Conservation (phyloP, 208 protist species). For the Crithidia acanthocephali region DNA sequence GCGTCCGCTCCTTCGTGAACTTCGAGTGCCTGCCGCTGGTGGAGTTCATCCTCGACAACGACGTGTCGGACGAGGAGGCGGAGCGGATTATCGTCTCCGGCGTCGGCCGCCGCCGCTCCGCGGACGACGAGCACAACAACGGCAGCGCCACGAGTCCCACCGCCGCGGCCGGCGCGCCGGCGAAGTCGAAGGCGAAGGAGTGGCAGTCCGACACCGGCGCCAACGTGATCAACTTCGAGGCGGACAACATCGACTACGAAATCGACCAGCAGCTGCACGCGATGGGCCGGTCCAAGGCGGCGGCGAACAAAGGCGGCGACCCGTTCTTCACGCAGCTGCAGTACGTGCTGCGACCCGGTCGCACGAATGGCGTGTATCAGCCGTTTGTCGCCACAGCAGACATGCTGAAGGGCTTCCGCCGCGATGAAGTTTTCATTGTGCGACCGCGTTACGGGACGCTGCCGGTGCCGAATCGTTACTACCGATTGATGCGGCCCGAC, state of each 20-base stretch:
- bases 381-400: conserved; percentile 84
- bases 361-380: conserved; percentile 74
- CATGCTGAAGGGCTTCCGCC: conserved; percentile 79
- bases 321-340: conserved; percentile 91
- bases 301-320: conserved; percentile 76
- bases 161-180: not conserved
- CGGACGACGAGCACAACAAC: conserved; percentile 27
- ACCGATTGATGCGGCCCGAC: conserved; percentile 83
- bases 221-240: conserved; percentile 90
- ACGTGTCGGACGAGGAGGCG: conserved; percentile 88
- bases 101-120: conserved; percentile 43
- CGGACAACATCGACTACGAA: conserved; percentile 89
- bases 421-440: conserved; percentile 91
- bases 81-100: conserved; percentile 80
- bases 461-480: conserved; percentile 88
- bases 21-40: conserved; percentile 95
- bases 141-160: not conserved
- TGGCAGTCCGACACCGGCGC: conserved; percentile 72
- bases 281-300: conserved; percentile 68
- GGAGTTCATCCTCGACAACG: conserved; percentile 91
- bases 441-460: conserved; percentile 66
- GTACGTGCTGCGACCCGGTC: conserved; percentile 75
- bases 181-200: conserved; percentile 27
- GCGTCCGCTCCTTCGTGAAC: conserved; percentile 91
- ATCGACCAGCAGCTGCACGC: conserved; percentile 85